Conservation (phyloP, 1,139 yeast genomes). For the Debaryomyces sp. region DNA sequence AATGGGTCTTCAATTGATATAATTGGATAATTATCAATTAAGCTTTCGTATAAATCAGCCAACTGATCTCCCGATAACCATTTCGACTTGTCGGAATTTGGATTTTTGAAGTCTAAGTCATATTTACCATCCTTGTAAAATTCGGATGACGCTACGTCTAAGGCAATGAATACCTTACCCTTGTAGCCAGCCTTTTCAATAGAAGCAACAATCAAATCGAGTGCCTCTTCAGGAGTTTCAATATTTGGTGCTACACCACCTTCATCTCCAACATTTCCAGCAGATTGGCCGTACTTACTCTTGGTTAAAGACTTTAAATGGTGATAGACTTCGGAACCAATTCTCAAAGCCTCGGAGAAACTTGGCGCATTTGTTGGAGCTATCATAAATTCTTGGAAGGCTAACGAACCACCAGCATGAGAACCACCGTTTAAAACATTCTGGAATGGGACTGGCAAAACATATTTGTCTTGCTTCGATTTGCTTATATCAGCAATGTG, state of each 20-base stretch:
- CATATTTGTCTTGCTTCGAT: constrained; percentile 62
- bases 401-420: constrained; percentile 95
- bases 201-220: constrained; percentile 81
- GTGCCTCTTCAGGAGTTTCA: constrained; percentile 85
- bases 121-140: constrained; percentile 89
- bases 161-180: constrained; percentile 79
- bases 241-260: constrained; percentile 98
- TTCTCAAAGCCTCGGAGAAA: constrained; percentile 85
- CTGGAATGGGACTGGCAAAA: constrained; percentile 89
- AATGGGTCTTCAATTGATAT: constrained; percentile 94
- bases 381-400: constrained; percentile 95
- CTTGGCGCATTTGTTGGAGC: constrained; percentile 80
- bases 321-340: constrained; percentile 92
- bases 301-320: constrained; percentile 79
- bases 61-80: constrained; percentile 82
- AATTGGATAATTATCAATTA: constrained; percentile 84
- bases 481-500: constrained; percentile 70
- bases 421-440: constrained; percentile 96
- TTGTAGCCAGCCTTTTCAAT: constrained; percentile 86
- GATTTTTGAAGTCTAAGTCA: constrained; percentile 93
- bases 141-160: constrained; percentile 91
- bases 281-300: constrained; percentile 86
- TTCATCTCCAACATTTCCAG: constrained; percentile 97
- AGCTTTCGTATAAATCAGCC: constrained; percentile 70
- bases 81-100: constrained; percentile 77